Evolutionary conservation across 768 basidiomycete species (phyloP).

Genomic region (Lanmaoa rubissima): DNA sequence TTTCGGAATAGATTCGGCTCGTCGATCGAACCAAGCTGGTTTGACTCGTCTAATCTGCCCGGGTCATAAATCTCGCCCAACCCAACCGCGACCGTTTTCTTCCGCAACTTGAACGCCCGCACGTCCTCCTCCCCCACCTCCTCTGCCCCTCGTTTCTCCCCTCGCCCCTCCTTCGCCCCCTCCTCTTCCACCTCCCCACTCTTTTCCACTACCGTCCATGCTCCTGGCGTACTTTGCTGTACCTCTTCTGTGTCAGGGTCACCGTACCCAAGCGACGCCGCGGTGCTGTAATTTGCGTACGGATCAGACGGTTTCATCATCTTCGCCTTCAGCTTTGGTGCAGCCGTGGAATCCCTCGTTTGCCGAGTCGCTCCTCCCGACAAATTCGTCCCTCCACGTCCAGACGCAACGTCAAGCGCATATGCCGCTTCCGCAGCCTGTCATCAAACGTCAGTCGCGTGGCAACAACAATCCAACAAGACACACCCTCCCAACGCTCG

Average conservation of each 20-base stretch:
- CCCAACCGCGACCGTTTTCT: slow-evolving; percentile 56
- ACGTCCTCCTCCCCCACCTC: slow-evolving; percentile 47
- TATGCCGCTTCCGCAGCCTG: slow-evolving; percentile 82
- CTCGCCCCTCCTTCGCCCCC: slow-evolving; percentile 6
- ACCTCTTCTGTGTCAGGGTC: slow-evolving; percentile 79
- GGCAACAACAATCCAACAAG: background rate
- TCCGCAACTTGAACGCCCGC: slow-evolving; percentile 65
- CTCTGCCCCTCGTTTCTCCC: slow-evolving; percentile 36
- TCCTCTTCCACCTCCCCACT: background rate
- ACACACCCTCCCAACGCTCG: slow-evolving; percentile 71
- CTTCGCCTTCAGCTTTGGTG: slow-evolving; percentile 37
- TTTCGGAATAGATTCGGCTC: slow-evolving; percentile 24
- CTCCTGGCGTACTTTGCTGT: slow-evolving; percentile 67
- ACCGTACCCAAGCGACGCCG: slow-evolving; percentile 74
- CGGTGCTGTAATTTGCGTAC: slow-evolving; percentile 86
- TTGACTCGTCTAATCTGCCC: slow-evolving; percentile 29
- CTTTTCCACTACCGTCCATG: slow-evolving; percentile 66
- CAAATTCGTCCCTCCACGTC: slow-evolving; percentile 39
- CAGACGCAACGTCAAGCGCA: slow-evolving; percentile 73
- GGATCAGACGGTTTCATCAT: slow-evolving; percentile 57
- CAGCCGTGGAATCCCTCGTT: slow-evolving; percentile 18
- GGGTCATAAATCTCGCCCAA: slow-evolving; percentile 85
- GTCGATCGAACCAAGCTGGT: slow-evolving; percentile 14
- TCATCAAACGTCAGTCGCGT: slow-evolving; percentile 1
- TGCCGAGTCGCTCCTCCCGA: slow-evolving; percentile 9